Percentiles rank a stretch among this genome's conserved stretches.
Conservation (phyloP, 2,329 filamentous ascomycete species). For the Cryphonectria radicalis region DNA sequence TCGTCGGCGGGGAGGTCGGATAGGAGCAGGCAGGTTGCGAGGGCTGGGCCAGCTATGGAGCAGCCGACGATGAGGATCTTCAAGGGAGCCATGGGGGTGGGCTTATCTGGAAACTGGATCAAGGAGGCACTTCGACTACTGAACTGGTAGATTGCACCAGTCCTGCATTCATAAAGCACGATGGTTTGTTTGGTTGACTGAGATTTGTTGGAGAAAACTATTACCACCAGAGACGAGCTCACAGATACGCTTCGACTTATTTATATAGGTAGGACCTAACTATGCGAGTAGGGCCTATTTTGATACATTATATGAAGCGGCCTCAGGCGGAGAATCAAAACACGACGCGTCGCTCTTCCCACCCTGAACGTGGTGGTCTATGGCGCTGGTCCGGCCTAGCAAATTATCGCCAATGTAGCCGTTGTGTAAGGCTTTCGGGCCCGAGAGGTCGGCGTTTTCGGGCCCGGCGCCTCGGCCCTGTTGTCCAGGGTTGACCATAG, state of each 20-base stretch:
- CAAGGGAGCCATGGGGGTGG: slow-evolving; percentile 34
- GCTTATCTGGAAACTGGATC: too few relatives aligned
- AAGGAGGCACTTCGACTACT: neutral
- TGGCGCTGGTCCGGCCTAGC: neutral
- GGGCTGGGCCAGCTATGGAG: slow-evolving; percentile 45
- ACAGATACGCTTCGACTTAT: neutral
- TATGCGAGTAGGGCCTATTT: neutral
- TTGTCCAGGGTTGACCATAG: too few relatives aligned
- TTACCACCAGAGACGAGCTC: neutral
- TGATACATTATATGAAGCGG: neutral
- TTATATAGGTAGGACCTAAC: neutral
- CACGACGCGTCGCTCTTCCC: neutral
- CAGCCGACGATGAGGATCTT: slow-evolving; percentile 45
- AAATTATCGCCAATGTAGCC: neutral
- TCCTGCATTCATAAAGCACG: neutral
- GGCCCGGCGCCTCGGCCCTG: neutral
- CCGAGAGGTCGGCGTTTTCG: neutral
- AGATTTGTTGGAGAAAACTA: neutral
- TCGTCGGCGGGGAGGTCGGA: slow-evolving; percentile 32
- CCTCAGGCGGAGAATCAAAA: neutral
- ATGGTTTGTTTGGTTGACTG: neutral
- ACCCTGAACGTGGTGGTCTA: neutral
- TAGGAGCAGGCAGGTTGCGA: slow-evolving; percentile 49
- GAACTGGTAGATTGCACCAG: neutral
- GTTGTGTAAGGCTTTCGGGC: neutral